Base-by-base conservation (phyloP, 768 basidiomycete species). In the Postia placenta region DNA sequence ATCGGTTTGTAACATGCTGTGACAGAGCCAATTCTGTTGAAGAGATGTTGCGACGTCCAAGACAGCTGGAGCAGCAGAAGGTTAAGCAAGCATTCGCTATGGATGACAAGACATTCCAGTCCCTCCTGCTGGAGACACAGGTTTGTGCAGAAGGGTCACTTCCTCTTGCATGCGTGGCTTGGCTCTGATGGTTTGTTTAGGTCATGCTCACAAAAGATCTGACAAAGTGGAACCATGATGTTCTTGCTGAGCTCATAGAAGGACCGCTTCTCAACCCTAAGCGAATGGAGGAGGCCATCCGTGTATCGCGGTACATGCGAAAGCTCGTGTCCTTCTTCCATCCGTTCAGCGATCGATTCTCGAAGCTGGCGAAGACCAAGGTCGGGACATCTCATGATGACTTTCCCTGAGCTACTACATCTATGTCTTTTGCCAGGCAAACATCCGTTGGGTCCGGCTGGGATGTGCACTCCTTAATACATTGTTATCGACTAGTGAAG, bases 311-410 rank as follows among this genome's bases (percentile, higher is more conserved):
- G 55, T 95, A 94, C 56, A 83, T 95, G 48, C 79, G 87, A n/a
- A 75, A 91, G 27, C 69, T 99, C n/a, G 83, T 95, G 74, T 77
- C 82, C 0, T 98, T 98, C 71, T 97, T 87, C 63, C 87, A 95
- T 61, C 96, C 96, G 1, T 87, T 90, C 63, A 85, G 73, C 49
- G 85, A 85, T 65, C 81, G 89, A 14, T 98, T 96, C 65, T 87
- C 89, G 2, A 86, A 91, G 56, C 74, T 97, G 59, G 77, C 78
- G 20, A 78, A 79, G 54, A 82, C 74, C 37, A 83, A 81, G 64
- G 93, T 78, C 47, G 15, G 48, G 19, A 1, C 1, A 7, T 6
- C 17, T n/a, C 19, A 14, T 27, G 4, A 6, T 44, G 25, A 4
- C n/a, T 48, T 50, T 39, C 28, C 20, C 35, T 36, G 35, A 14